phyloP scores from a whole-genome alignment of 208 protist species.

The Trypanosoma brucei region DNA sequence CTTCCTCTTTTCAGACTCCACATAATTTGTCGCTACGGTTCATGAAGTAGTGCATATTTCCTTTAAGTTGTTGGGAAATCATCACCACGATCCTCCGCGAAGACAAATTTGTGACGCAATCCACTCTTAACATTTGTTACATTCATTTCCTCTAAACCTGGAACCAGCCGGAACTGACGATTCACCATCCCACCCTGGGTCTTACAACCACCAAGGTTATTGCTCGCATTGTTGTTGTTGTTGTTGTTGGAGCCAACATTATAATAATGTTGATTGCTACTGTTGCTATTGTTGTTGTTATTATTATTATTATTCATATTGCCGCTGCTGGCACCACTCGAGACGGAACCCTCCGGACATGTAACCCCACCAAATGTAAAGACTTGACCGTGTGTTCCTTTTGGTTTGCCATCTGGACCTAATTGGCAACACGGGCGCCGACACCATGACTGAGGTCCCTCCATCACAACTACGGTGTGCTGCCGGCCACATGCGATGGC shows the following conservation, averaged over 20 bases:
- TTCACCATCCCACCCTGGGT: conserved; percentile 3
- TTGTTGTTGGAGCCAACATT: too few relatives aligned
- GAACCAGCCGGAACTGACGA: conserved; percentile 28
- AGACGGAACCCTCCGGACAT: conserved; percentile 4
- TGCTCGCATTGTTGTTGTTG: too few relatives aligned
- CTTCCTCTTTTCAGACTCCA: too few relatives aligned
- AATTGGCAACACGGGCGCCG: conserved; percentile 50
- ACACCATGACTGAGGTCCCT: conserved; percentile 71
- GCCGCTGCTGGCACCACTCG: neutral
- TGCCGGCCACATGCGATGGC: conserved; percentile 80
- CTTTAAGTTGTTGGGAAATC: neutral
- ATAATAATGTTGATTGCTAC: too few relatives aligned
- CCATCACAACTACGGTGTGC: conserved; percentile 82
- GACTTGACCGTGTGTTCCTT: conserved; percentile 52
- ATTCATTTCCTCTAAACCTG: conserved; percentile 42
- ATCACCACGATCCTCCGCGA: conserved; percentile 46
- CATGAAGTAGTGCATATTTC: too few relatives aligned
- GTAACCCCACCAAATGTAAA: conserved; percentile 66
- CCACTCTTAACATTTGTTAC: conserved; percentile 70
- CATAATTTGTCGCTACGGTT: too few relatives aligned
- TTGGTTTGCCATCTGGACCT: conserved; percentile 25
- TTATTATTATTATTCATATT: too few relatives aligned
- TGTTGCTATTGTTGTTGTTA: too few relatives aligned
- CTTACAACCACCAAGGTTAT: neutral
- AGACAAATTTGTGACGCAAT: conserved; percentile 79